Conservation (phyloP, 2,329 filamentous ascomycete genomes). For the Chlorencoelia australis region DNA sequence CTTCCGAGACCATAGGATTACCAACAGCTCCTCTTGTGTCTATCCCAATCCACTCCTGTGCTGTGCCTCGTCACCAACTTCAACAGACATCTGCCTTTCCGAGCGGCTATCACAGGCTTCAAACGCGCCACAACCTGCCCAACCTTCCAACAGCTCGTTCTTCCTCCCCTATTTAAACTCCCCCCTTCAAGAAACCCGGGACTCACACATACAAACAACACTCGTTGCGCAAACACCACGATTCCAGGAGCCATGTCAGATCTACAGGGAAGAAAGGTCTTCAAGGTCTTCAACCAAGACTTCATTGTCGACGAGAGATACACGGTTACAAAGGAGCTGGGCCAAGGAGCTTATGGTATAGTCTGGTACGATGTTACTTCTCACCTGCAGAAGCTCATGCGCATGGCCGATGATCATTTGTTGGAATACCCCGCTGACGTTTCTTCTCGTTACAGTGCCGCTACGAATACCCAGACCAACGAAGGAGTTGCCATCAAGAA, state of each 20-base stretch:
- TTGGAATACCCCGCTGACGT: constrained; percentile 19
- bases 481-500: constrained; percentile 99
- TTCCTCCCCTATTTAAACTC: not conserved
- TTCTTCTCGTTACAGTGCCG: constrained; percentile 51
- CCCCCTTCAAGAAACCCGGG: not conserved
- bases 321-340: constrained; percentile 96
- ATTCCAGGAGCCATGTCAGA: constrained; percentile 22
- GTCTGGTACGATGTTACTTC: constrained; percentile 62
- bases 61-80: not conserved
- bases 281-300: constrained; percentile 99
- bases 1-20: too few species aligned
- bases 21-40: too few species aligned
- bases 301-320: constrained; percentile 98
- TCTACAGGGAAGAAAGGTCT: constrained; percentile 66
- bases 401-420: too few species aligned
- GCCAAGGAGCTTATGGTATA: constrained; percentile 96
- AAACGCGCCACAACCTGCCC: too few species aligned
- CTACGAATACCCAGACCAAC: constrained; percentile 79
- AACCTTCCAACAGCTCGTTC: too few species aligned
- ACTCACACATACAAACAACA: not conserved
- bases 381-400: constrained; percentile 3
- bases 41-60: too few species aligned
- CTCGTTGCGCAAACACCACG: not conserved
- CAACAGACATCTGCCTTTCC: not conserved
- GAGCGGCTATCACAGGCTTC: not conserved